phyloP scores from a whole-genome alignment of 2,329 filamentous ascomycete genomes.

The Plenodomus biglobosus region DNA sequence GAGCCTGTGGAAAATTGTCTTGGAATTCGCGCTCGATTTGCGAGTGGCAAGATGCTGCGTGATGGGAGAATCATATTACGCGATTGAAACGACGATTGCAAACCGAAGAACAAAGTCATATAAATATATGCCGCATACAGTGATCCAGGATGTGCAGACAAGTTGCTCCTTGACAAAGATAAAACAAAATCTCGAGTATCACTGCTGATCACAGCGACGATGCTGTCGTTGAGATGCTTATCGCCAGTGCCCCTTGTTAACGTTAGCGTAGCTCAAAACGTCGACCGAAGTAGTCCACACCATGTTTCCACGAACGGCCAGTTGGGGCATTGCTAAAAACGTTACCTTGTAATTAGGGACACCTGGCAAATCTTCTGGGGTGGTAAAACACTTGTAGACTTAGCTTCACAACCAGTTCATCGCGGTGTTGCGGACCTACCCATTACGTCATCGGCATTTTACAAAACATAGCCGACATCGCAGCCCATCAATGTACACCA shows the following conservation, averaged over 20 bases:
- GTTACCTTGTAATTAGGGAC: too few relatives aligned
- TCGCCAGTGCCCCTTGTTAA: neutral
- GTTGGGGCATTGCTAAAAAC: too few relatives aligned
- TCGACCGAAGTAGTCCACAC: neutral
- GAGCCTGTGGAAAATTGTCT: conserved; percentile 31
- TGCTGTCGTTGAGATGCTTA: neutral
- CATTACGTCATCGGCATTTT: neutral
- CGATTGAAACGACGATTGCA: neutral
- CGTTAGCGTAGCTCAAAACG: neutral
- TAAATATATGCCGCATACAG: too few relatives aligned
- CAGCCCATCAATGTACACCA: neutral
- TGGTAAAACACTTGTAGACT: too few relatives aligned
- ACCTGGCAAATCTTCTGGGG: too few relatives aligned
- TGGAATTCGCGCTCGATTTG: neutral
- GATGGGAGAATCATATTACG: conserved; percentile 17
- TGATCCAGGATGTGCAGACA: too few relatives aligned
- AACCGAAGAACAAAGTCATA: too few relatives aligned
- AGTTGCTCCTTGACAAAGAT: too few relatives aligned
- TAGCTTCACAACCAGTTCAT: too few relatives aligned
- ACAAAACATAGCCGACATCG: neutral
- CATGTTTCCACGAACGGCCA: too few relatives aligned
- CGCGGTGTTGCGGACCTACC: too few relatives aligned
- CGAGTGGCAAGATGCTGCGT: conserved; percentile 4
- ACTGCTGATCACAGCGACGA: neutral
- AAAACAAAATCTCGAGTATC: neutral